Base-by-base conservation (phyloP, 768 basidiomycete species). In the Clavaria fumosa region DNA sequence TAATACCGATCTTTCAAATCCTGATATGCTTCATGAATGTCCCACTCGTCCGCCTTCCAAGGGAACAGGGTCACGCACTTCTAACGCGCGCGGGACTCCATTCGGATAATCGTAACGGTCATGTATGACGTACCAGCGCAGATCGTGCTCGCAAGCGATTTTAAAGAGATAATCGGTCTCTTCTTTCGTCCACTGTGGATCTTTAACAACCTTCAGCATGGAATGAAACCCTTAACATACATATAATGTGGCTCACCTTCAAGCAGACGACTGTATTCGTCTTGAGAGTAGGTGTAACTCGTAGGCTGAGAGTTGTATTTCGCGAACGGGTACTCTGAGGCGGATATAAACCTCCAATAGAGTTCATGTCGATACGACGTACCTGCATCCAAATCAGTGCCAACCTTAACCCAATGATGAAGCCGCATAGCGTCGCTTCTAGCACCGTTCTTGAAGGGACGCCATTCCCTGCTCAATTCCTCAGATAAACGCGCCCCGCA, bases 1-100 rank as follows among this genome's bases (percentile, higher is more conserved):
- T 82, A 96, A 50, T 97, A 97, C 20, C 95, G 69, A 47, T 89
- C 85, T 61, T 96, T 97, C 46, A 97, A 57, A 44, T 95, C 91
- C 86, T 90, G 48, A 12, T n/a, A n/a, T n/a, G n/a, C n/a, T n/a
- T n/a, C n/a, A n/a, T n/a, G n/a, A n/a, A n/a, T n/a, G n/a, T n/a
- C n/a, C n/a, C n/a, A n/a, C n/a, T n/a, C n/a, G n/a, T n/a, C n/a
- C n/a, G n/a, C n/a, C n/a, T n/a, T n/a, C n/a, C n/a, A n/a, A n/a
- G n/a, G n/a, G n/a, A n/a, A n/a, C n/a, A n/a, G n/a, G n/a, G n/a
- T n/a, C n/a, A n/a, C 62, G 39, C 42, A 83, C 89, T 66, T 91
- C 89, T 37, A 89, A 62, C n/a, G 66, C 62, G 15, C 78, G 71
- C 18, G 47, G 34, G 24, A 57, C 50, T 6, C 72, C 70, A n/a